Percentiles rank a stretch among this genome's conserved stretches.
Evolutionary conservation across 1,284 basidiomycete species (phyloP).

Genomic region (Papiliotrema flavescens): DNA sequence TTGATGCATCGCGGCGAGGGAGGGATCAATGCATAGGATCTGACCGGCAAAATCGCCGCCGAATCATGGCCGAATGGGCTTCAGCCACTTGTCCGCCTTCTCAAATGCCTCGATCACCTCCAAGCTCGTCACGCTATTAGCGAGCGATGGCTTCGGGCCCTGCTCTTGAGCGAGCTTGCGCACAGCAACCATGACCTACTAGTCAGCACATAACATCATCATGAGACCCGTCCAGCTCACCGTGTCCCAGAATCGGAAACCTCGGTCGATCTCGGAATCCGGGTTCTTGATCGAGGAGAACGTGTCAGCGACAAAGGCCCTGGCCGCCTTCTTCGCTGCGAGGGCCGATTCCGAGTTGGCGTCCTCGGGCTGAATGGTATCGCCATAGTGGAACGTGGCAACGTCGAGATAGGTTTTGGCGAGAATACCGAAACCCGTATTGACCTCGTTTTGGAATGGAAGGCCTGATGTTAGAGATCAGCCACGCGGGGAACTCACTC

Average conservation of each 20-base stretch:
- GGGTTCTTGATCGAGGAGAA: conserved; percentile 86
- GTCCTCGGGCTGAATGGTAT: conserved; percentile 55
- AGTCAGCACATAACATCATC: neutral
- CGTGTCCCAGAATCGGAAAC: conserved; percentile 97
- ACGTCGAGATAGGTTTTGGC: conserved; percentile 95
- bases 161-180: conserved; percentile 75
- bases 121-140: conserved; percentile 36
- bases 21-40: too few relatives aligned
- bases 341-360: conserved; percentile 70
- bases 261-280: conserved; percentile 82
- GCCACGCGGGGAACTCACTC: conserved; percentile 21
- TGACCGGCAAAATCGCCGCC: too few relatives aligned
- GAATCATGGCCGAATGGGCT: conserved; percentile 80
- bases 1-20: too few relatives aligned
- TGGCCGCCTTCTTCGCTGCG: conserved; percentile 78
- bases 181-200: conserved; percentile 80
- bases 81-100: conserved; percentile 86
- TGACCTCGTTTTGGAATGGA: conserved; percentile 92
- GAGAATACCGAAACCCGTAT: conserved; percentile 95
- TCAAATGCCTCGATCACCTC: conserved; percentile 90
- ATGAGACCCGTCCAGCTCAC: conserved; percentile 56
- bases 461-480: conserved; percentile 47
- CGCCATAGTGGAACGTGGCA: conserved; percentile 74
- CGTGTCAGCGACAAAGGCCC: conserved; percentile 88
- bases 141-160: conserved; percentile 64